These are phyloP conservation scores for Corymbia maculata DNA, from an alignment of 345 rosid genomes.

Conservation along the genomic window DNA sequence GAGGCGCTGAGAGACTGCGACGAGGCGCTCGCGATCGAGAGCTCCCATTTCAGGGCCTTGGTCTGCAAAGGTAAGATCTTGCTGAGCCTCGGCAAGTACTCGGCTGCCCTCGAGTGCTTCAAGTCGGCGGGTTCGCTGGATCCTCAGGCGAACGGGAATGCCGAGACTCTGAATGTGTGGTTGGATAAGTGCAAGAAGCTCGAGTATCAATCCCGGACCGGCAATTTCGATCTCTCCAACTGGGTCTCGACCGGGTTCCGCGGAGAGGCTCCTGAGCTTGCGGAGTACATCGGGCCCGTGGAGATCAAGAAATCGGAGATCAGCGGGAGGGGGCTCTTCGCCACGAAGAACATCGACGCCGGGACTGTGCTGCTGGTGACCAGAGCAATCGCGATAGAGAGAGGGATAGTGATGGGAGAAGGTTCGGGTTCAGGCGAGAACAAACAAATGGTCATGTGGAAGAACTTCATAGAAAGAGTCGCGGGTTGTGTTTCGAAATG, in stretches of 20 bases:
- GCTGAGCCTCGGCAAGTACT: constrained; percentile 50
- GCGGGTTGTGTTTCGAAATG: constrained; percentile 30
- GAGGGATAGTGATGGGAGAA: constrained; percentile 52
- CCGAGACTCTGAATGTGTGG: constrained; percentile 37
- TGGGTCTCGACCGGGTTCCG: constrained; percentile 65
- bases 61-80: constrained; percentile 74
- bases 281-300: constrained; percentile 57
- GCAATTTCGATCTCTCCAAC: constrained; percentile 71
- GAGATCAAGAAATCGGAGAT: constrained; percentile 49
- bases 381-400: constrained; percentile 64
- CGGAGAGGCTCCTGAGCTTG: constrained; percentile 56
- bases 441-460: constrained; percentile 84
- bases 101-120: constrained; percentile 65
- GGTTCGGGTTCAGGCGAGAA: constrained; percentile 39
- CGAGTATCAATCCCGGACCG: constrained; percentile 63
- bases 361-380: constrained; percentile 59
- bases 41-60: constrained; percentile 71
- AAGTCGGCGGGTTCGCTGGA: constrained; percentile 30
- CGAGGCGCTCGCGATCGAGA: constrained; percentile 45
- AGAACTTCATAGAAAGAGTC: constrained; percentile 53
- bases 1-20: constrained; percentile 60
- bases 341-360: constrained; percentile 49
- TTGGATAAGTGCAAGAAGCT: constrained; percentile 73
- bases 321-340: constrained; percentile 81
- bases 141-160: constrained; percentile 43